Evolutionary conservation across 1,284 basidiomycete species (phyloP), one percentile per base, ranked within the genome.

Genomic region (Thelephora terrestris): DNA sequence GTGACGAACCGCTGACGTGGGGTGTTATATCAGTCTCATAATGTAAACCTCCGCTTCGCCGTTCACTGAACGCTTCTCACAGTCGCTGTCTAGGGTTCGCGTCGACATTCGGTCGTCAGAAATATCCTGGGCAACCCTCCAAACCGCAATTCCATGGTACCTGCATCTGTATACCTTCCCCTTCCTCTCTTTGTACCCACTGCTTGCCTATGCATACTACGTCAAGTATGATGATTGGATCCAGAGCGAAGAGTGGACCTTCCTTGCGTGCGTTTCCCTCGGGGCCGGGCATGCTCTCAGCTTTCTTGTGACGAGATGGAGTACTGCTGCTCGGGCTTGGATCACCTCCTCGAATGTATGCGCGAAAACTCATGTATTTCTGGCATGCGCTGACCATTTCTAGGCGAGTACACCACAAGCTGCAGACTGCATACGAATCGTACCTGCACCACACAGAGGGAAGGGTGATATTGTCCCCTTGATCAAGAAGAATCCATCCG

Each of bases 161-260:
- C 74, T 75, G 20, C 83, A 94, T 60, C 63, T 96, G 50, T 99
- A 99, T 65, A 79, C 83, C 12, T 53, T 86, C 12, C 94, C 94
- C 0, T 92, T 92, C 64, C 73, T 93, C 14, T 78, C 78, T 1
- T 72, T 95, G 51, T 99, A 98, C 62, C 93, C 93, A 0, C 63
- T 94, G 25, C 79, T 93, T 45, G 91, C 89, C 40, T 96, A 94
- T 65, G 85, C 94, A 21, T 98, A 96, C 73, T 89, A 85, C 59
- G 61, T 90, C 61, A 81, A 79, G 61, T 98, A 98, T 65, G 90
- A 96, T 59, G 75, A 91, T 60, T 93, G 89, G 84, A 68, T 95
- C 49, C 77, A 84, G 62, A 93, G 90, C 56, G 94, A 96, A 65
- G 90, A 94, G 63, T 95, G 90, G 89, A 94, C 95, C 0, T 99